Evolutionary conservation across 2,329 filamentous ascomycete genomes (phyloP), one percentile per base, ranked within the genome.

Genomic region (Trichophyton simii): DNA sequence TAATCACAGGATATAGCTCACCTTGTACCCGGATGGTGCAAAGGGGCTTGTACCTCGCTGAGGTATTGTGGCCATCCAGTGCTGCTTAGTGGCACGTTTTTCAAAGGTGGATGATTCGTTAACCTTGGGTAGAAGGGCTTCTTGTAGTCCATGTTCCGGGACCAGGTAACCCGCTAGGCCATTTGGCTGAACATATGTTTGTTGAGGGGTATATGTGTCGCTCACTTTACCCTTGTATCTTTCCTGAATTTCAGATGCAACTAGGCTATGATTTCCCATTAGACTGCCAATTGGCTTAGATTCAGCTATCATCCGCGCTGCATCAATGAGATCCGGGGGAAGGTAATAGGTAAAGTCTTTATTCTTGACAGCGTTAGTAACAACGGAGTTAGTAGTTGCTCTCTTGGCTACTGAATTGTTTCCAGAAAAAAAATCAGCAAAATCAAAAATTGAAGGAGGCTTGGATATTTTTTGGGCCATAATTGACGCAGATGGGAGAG

Each of bases 131-230:
- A 1, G 3, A 22, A 58, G 31, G 18, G 25, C 25, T 25, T 42
- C 34, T 22, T 20, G 36, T 28, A 15, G 13, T 2, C 25, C 38
- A 31, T 11, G 36, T 11, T 13, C 7, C 7, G 57, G 22, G 15
- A 28, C 4, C n/a, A 42, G 36, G 22, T 58, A 58, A 15, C 34
- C 57, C n/a, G 46, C 36, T 58, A 58, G 18, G 1, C 60, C 60
- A 31, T 52, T 61, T 5, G 60, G 54, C 25, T 41, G 36, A 18
- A 58, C 9, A 41, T 61, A 41, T 15, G 38, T 2, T 25, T 61
- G 60, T 4, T n/a, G 54, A 13, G 60, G 60, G 22, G 55, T 58
- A 0, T 95, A 89, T 38, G 83, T 85, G 2, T 62, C 61, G 13
- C 57, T 62, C 9, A 11, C 28, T 31, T 62, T 50, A 7, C 18